A percentile compares a stretch with the other conserved stretches of the same genome.
phyloP scores from a whole-genome alignment of 2,329 filamentous ascomycete species.

The Alternaria sp. region DNA sequence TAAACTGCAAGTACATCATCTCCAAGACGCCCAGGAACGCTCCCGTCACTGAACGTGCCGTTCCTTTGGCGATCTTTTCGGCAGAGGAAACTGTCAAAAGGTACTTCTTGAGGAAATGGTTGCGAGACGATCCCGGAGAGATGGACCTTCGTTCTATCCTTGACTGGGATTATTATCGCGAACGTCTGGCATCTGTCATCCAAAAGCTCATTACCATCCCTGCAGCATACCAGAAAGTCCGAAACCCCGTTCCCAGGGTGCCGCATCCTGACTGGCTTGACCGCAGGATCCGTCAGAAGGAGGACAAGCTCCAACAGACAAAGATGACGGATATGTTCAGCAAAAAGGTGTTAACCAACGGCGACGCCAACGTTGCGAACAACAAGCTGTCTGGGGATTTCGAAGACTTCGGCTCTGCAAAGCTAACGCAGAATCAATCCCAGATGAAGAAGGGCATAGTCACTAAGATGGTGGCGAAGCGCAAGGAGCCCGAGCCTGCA shows the following conservation, averaged over 20 bases:
- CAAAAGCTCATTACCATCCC: conserved; percentile 99
- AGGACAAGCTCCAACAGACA: conserved; percentile 97
- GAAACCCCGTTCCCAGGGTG: conserved; percentile 92
- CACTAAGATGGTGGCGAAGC: conserved; percentile 57
- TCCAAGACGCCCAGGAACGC: conserved; percentile 84
- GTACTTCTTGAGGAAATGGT: conserved; percentile 90
- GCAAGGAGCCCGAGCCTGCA: conserved; percentile 55
- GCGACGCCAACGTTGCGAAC: conserved; percentile 67
- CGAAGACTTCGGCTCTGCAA: conserved; percentile 77
- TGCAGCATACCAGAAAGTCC: conserved; percentile 90
- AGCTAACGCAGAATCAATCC: conserved; percentile 49
- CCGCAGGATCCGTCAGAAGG: conserved; percentile 89
- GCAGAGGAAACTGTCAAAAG: conserved; percentile 88
- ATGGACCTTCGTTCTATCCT: conserved; percentile 89
- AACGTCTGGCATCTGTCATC: conserved; percentile 94
- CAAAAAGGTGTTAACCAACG: conserved; percentile 75
- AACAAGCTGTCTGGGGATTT: conserved; percentile 69
- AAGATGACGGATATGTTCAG: conserved; percentile 94
- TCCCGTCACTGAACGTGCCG: conserved; percentile 90
- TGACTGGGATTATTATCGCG: conserved; percentile 97
- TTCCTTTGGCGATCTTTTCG: conserved; percentile 96
- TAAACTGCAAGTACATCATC: conserved; percentile 99
- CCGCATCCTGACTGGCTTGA: conserved; percentile 97
- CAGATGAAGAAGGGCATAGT: conserved; percentile 49
- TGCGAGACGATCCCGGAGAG: conserved; percentile 88